Conservation (phyloP, 2,329 filamentous ascomycete species). For the Cladosporium colombiae region DNA sequence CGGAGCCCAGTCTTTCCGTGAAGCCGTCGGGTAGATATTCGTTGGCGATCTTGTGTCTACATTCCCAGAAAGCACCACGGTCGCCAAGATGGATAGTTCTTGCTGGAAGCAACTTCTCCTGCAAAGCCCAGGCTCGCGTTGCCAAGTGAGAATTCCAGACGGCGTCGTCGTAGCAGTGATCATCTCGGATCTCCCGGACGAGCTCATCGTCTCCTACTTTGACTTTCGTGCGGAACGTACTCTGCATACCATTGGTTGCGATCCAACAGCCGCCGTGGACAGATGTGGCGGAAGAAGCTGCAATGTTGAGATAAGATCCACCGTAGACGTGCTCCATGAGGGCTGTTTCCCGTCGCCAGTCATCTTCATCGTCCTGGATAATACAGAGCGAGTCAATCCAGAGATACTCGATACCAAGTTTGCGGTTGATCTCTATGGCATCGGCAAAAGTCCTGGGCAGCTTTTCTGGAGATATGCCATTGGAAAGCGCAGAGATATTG, state of each 20-base stretch:
- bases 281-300: not conserved
- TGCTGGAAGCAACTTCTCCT: not conserved
- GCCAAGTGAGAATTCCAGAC: not conserved
- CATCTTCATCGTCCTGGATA: constrained; percentile 22
- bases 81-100: not conserved
- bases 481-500: not conserved
- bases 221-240: not conserved
- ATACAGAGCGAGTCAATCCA: constrained; percentile 26
- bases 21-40: not conserved
- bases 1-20: not conserved
- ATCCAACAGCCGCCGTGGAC: not conserved
- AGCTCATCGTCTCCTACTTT: not conserved
- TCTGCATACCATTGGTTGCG: not conserved
- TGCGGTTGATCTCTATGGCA: constrained; percentile 6
- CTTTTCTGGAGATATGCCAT: not conserved
- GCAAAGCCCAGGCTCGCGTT: not conserved
- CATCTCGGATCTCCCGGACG: not conserved
- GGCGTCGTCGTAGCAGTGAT: not conserved
- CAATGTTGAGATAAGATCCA: not conserved
- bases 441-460: constrained; percentile 15
- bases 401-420: constrained; percentile 16
- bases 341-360: constrained; percentile 19
- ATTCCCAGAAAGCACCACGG: not conserved
- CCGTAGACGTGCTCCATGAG: constrained; percentile 6
- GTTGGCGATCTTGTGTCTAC: not conserved